A percentile compares a stretch with the other conserved stretches of the same genome.
Conservation (phyloP, 1,284 basidiomycete genomes). For the Xerocomus minutiporus region DNA sequence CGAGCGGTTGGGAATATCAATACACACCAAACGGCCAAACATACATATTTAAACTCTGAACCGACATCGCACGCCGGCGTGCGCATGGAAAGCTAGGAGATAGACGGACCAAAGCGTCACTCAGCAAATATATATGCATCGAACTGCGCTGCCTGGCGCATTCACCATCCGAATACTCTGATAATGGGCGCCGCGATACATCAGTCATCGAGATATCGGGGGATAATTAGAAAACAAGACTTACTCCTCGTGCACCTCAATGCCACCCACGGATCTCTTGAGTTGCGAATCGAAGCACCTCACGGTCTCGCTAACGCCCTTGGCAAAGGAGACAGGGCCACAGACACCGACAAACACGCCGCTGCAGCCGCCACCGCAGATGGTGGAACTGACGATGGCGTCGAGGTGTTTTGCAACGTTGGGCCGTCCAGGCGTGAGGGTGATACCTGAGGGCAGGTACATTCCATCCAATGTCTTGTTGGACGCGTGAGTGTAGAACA, state of each 20-base stretch:
- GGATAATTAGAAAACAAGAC: conserved; percentile 14
- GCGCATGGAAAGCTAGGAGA: background rate
- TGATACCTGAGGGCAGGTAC: conserved; percentile 44
- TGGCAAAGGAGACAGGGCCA: conserved; percentile 56
- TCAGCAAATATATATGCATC: background rate
- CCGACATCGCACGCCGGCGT: background rate
- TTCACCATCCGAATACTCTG: conserved; percentile 18
- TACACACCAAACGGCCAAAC: background rate
- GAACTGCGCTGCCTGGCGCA: background rate
- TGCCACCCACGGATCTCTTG: conserved; percentile 59
- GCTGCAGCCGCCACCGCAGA: conserved; percentile 36
- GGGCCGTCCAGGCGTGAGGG: conserved; percentile 50
- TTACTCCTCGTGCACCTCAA: conserved; percentile 70
- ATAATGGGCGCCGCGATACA: background rate
- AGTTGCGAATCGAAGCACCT: conserved; percentile 43
- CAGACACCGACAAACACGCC: conserved; percentile 68
- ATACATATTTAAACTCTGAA: background rate
- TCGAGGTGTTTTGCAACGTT: conserved; percentile 45
- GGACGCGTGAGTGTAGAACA: conserved; percentile 63
- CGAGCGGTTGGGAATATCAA: background rate
- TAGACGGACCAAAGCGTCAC: background rate
- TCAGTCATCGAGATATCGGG: background rate
- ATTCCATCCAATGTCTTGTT: conserved; percentile 27
- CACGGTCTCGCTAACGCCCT: conserved; percentile 51
- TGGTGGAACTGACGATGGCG: conserved; percentile 44